A percentile compares a stretch with the other conserved stretches of the same genome.
Evolutionary conservation across 1,284 basidiomycete genomes (phyloP).

Genomic region (Fomes fomentarius): DNA sequence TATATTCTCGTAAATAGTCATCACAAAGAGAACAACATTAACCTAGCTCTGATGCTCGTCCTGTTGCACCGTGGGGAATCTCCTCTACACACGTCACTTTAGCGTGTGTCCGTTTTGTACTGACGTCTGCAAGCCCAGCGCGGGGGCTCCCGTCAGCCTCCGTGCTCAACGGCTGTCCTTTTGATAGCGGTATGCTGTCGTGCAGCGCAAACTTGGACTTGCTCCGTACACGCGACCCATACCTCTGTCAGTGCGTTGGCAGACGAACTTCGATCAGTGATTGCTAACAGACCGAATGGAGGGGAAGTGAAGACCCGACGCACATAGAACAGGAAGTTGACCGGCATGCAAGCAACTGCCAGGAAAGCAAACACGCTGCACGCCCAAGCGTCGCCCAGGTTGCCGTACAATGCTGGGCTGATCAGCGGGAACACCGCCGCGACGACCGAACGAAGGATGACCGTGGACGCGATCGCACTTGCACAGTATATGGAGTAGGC

Average conservation of each 20-base stretch:
- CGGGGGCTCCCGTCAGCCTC: too few relatives aligned
- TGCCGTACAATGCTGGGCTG: conserved; percentile 57
- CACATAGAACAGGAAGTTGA: conserved; percentile 53
- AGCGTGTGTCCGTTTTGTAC: too few relatives aligned
- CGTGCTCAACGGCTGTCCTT: too few relatives aligned
- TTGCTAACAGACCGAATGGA: too few relatives aligned
- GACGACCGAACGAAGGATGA: conserved; percentile 65
- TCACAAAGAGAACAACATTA: too few relatives aligned
- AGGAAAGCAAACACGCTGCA: conserved; percentile 65
- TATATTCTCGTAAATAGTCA: too few relatives aligned
- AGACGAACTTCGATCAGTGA: too few relatives aligned
- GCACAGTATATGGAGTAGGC: conserved; percentile 66
- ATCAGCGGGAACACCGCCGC: conserved; percentile 70
- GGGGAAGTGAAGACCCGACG: too few relatives aligned
- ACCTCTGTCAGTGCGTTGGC: conserved; percentile 41
- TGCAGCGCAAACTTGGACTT: conserved; percentile 55
- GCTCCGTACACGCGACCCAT: conserved; percentile 60
- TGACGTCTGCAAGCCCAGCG: too few relatives aligned
- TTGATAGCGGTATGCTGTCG: conserved; percentile 30
- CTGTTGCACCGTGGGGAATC: too few relatives aligned
- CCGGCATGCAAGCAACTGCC: conserved; percentile 56
- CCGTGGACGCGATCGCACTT: conserved; percentile 69
- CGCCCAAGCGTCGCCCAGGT: conserved; percentile 68
- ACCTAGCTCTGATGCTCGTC: too few relatives aligned
- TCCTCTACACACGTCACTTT: too few relatives aligned